These are phyloP conservation scores for Citrus mangshanensis DNA, from an alignment of 345 rosid genomes.

Conservation along the genomic window DNA sequence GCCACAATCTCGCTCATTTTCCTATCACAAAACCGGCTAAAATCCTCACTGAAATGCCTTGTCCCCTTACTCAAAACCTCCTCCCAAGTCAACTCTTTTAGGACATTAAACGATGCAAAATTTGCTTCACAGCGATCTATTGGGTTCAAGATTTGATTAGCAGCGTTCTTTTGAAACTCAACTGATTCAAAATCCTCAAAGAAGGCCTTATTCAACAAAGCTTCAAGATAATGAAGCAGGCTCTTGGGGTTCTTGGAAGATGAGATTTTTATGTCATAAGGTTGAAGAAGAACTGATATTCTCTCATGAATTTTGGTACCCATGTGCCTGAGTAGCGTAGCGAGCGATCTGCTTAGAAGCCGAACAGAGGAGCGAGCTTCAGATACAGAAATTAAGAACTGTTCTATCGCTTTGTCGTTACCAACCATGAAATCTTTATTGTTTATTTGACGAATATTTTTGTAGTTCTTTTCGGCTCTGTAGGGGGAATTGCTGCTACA, in stretches of 20 bases:
- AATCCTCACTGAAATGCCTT: slow-evolving; percentile 83
- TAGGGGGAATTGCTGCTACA: slow-evolving; percentile 43
- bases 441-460: neutral
- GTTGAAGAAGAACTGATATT: slow-evolving; percentile 63
- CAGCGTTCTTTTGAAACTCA: slow-evolving; percentile 62
- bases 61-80: slow-evolving; percentile 83
- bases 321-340: slow-evolving; percentile 56
- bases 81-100: slow-evolving; percentile 76
- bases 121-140: slow-evolving; percentile 67
- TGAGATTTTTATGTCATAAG: slow-evolving; percentile 63
- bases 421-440: slow-evolving; percentile 28
- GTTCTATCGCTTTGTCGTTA: slow-evolving; percentile 55
- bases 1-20: slow-evolving; percentile 89
- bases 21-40: slow-evolving; percentile 81
- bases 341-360: slow-evolving; percentile 59
- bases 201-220: slow-evolving; percentile 64
- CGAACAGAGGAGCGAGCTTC: slow-evolving; percentile 66
- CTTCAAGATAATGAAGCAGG: slow-evolving; percentile 60
- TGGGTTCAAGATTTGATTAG: slow-evolving; percentile 65
- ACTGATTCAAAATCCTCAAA: slow-evolving; percentile 83
- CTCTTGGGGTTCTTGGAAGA: slow-evolving; percentile 58
- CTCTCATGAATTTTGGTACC: slow-evolving; percentile 59
- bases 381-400: slow-evolving; percentile 61
- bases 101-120: slow-evolving; percentile 49
- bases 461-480: slow-evolving; percentile 9